Conservation (phyloP, 2,329 filamentous ascomycete species). For the Fusarium sp. region DNA sequence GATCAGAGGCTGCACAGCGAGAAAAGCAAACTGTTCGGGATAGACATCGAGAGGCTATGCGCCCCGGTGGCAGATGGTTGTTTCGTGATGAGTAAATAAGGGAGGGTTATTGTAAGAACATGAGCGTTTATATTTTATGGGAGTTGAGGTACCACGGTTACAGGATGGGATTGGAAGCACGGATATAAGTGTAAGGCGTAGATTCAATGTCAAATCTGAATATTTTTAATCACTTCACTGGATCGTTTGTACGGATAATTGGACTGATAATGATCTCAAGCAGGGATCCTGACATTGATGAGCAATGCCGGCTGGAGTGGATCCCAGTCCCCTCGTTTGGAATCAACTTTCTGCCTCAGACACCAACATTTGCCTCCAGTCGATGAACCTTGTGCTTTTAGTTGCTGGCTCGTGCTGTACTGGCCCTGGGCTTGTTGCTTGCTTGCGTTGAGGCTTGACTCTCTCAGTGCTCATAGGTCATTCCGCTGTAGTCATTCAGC, state of each 20-base stretch:
- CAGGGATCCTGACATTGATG: conserved; percentile 11
- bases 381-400: conserved; percentile 6
- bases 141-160: background rate
- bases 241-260: background rate
- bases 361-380: conserved; percentile 36
- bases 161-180: background rate
- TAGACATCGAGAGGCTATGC: conserved; percentile 84
- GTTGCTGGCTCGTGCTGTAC: conserved; percentile 20
- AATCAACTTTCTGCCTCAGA: conserved; percentile 45
- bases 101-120: background rate
- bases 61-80: conserved; percentile 78
- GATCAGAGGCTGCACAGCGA: conserved; percentile 70
- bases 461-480: conserved; percentile 25
- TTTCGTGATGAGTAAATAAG: conserved; percentile 79
- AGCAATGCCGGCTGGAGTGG: conserved; percentile 32
- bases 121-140: conserved; percentile 1
- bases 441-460: conserved; percentile 23
- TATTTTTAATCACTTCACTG: background rate
- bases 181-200: background rate
- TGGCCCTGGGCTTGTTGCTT: background rate
- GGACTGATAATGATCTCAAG: conserved; percentile 1
- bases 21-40: conserved; percentile 75
- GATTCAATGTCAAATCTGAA: background rate
- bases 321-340: conserved; percentile 17
- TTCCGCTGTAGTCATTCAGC: background rate